Base-by-base conservation (phyloP, 2,329 filamentous ascomycete genomes). In the Colletotrichum sp. region DNA sequence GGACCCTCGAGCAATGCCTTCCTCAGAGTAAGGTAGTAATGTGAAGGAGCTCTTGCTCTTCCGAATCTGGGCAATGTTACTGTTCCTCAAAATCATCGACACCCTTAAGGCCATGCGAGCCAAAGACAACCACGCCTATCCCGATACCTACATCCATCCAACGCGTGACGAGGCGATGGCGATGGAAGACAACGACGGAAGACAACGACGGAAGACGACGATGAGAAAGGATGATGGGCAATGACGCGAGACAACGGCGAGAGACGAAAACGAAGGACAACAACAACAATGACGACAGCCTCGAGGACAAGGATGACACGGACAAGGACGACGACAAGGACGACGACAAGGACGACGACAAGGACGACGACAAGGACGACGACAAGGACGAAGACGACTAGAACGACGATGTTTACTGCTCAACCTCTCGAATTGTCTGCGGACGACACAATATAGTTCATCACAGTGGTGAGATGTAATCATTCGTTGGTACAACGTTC, bases 101-200 rank as follows among this genome's bases (percentile, higher is more conserved):
- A 52, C 0, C 43, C 43, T 52, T 2, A 52, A 24, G n/a, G 6
- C 43, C 12, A 21, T 52, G n/a, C 3, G 5, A 1, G 1, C 2
- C n/a, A 21, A 52, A 21, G 1, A 4, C 3, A 24, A 21, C 10
- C 43, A 48, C 5, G 5, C 5, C 43, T 52, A 24, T 52, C 3
- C 0, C 1, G 1, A 2, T 7, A 1, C n/a, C 5, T 21, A 14
- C 0, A 3, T 48, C 10, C 7, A 48, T 1, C n/a, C n/a, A 48
- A 21, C 43, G 5, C n/a, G 5, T 13, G 43, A 13, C 5, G 18
- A 13, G 43, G 0, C 18, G 38, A 48, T 3, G 38, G 0, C 43
- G 5, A 21, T 13, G 4, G 38, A n/a, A 10, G 18, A 10, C 38
- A 9, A 43, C 18, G 8, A 5, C n/a, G n/a, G n/a, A n/a, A n/a